Conservation (phyloP, 2,329 filamentous ascomycete genomes). For the Ascochyta rabiei region DNA sequence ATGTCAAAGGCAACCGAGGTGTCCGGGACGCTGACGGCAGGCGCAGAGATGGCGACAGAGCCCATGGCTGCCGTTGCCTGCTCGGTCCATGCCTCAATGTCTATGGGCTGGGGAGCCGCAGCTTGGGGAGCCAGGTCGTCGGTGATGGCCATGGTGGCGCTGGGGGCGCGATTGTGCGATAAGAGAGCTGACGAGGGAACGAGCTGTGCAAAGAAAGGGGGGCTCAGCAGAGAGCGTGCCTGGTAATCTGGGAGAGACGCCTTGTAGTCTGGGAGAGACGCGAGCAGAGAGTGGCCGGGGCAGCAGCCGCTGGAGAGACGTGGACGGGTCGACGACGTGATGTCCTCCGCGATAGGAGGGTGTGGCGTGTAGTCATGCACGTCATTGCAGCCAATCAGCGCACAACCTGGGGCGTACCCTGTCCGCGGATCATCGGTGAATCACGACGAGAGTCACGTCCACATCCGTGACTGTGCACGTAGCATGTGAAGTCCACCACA, state of each 20-base stretch:
- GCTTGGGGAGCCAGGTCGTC: constrained; percentile 32
- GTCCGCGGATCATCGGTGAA: neutral
- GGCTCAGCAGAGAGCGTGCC: neutral
- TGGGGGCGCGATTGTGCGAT: constrained; percentile 10
- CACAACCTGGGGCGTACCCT: constrained; percentile 30
- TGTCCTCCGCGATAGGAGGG: constrained; percentile 27
- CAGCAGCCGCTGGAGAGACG: constrained; percentile 9
- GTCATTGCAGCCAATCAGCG: constrained; percentile 36
- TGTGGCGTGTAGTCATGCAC: constrained; percentile 24
- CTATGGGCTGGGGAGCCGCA: constrained; percentile 40
- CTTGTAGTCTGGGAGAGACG: neutral
- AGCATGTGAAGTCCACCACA: too few species aligned
- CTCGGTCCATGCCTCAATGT: constrained; percentile 57
- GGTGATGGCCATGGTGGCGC: constrained; percentile 43
- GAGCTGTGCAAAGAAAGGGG: neutral
- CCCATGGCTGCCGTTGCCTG: constrained; percentile 53
- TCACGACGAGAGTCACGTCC: neutral
- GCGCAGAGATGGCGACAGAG: constrained; percentile 48
- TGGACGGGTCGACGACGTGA: constrained; percentile 23
- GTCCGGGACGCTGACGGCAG: constrained; percentile 50
- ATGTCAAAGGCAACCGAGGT: constrained; percentile 72
- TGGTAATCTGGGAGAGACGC: neutral
- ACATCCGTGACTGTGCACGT: neutral
- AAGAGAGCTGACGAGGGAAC: neutral
- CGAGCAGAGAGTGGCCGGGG: constrained; percentile 6